Base-by-base conservation (phyloP, 2,329 filamentous ascomycete genomes). In the Xylaria polymorpha region DNA sequence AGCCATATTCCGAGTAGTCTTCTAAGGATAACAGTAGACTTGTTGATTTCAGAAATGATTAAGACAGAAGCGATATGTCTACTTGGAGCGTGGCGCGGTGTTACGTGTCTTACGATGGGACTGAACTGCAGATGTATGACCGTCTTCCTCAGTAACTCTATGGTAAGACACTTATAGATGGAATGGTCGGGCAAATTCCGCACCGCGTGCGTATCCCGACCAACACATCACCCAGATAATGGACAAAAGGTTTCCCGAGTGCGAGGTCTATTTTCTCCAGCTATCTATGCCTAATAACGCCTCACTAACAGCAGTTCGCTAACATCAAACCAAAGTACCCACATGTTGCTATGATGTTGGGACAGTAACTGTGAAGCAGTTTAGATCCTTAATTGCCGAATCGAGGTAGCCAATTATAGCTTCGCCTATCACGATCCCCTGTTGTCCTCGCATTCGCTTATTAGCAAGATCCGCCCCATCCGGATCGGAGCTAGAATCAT, bases 371-470 rank as follows among this genome's bases (percentile, higher is more conserved):
- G 59, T 37, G 9, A 22, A 70, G n/a, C n/a, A n/a, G 64, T 60
- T 69, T 18, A 46, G 55, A 29, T 7, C 50, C 57, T 4, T 18
- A 58, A 41, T 14, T 20, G 32, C 48, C 14, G 29, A 32, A 39
- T 25, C 39, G 15, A 61, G 39, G 46, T 44, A 43, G 46, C 44
- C 55, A 60, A 60, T 69, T 48, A 14, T 56, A 44, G 59, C 48
- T n/a, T 66, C 3, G 22, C 18, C 35, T 37, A 18, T 53, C 12
- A n/a, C 15, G 18, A 48, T 61, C 39, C 58, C 56, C 57, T 44
- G 15, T 63, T 25, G 43, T 41, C 37, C 53, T 70, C 68, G 61
- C 68, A 70, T 63, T 70, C 68, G 68, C 65, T 70, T 68, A 64
- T 51, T 64, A 44, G 22, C 12, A 48, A 29, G 29, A 39, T 32